Base-by-base conservation (phyloP, 2,329 filamentous ascomycete species). In the Pseudocercospora musae region DNA sequence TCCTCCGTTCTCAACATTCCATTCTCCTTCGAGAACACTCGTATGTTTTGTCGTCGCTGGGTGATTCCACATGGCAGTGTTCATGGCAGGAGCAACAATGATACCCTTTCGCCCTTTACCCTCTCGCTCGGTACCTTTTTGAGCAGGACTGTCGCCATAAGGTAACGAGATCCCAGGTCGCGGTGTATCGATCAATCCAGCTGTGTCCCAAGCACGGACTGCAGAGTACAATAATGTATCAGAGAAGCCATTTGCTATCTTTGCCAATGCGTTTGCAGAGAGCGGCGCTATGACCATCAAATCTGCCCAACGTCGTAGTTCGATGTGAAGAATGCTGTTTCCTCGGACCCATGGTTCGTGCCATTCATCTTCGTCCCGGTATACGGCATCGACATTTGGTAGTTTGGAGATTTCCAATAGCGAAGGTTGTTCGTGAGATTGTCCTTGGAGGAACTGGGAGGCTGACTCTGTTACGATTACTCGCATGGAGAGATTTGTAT, bases 351-450 rank as follows among this genome's bases (percentile, higher is more conserved):
- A 98, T 0, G 90, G 86, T 48, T 82, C 80, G 11, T 81, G 79
- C 92, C 93, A 97, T 76, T 98, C 95, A 67, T 93, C 90, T n/a
- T 86, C 85, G 73, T 98, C 92, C 8, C 83, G 80, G 76, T 96
- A 93, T 53, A 97, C 82, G 20, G 82, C 90, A 48, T 96, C 92
- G 6, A 98, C 90, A 66, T 89, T 88, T 2, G 87, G 85, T 4
- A 91, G 77, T 2, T 76, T 70, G 11, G 79, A 76, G 4, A 97
- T 78, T 0, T 83, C 77, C 0, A 81, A 77, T 1, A 95, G 74
- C 0, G 82, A 79, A 0, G 93, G 92, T 74, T 97, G 92, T 75
- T 97, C 93, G 2, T 76, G 73, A 33, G 87, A 85, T 73, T 96
- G 91, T 27, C 89, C 90, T 11, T 81, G 80, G 0, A 98, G 85